phyloP scores from a whole-genome alignment of 1,284 basidiomycete species.

The Heliocybe sulcata region DNA sequence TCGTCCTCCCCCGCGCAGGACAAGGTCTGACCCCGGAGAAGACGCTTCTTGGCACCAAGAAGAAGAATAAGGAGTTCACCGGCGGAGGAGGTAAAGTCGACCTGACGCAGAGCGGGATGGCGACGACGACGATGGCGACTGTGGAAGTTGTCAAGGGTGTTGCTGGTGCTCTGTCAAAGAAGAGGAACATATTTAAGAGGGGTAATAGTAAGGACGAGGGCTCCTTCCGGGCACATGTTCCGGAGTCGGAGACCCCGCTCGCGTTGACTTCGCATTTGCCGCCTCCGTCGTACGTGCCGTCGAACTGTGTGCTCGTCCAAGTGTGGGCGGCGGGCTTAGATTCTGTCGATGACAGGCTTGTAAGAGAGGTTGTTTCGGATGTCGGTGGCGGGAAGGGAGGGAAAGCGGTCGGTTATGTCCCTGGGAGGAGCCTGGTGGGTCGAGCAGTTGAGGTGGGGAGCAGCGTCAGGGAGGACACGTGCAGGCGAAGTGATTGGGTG shows the following conservation, averaged over 20 bases:
- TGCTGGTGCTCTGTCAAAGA: slow-evolving; percentile 17
- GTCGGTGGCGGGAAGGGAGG: slow-evolving; percentile 31
- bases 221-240: slow-evolving; percentile 1
- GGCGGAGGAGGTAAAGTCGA: slow-evolving; percentile 47
- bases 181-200: neutral
- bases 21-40: neutral
- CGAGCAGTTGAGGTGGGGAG: slow-evolving; percentile 73
- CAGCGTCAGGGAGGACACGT: slow-evolving; percentile 62
- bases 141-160: slow-evolving; percentile 71
- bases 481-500: slow-evolving; percentile 77
- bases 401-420: slow-evolving; percentile 60
- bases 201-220: neutral
- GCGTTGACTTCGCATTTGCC: slow-evolving; percentile 61
- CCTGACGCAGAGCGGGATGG: slow-evolving; percentile 65
- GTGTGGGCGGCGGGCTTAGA: slow-evolving; percentile 83
- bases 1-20: slow-evolving; percentile 61
- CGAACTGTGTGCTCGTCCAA: slow-evolving; percentile 69
- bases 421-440: slow-evolving; percentile 80
- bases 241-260: slow-evolving; percentile 32
- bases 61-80: slow-evolving; percentile 27
- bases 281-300: slow-evolving; percentile 66
- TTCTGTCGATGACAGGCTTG: slow-evolving; percentile 53
- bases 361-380: slow-evolving; percentile 16
- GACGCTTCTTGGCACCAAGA: slow-evolving; percentile 15
- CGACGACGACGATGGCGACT: slow-evolving; percentile 81